Evolutionary conservation across 257 asterid genomes (phyloP).

Genomic region (Lithospermum erythrorhizon): DNA sequence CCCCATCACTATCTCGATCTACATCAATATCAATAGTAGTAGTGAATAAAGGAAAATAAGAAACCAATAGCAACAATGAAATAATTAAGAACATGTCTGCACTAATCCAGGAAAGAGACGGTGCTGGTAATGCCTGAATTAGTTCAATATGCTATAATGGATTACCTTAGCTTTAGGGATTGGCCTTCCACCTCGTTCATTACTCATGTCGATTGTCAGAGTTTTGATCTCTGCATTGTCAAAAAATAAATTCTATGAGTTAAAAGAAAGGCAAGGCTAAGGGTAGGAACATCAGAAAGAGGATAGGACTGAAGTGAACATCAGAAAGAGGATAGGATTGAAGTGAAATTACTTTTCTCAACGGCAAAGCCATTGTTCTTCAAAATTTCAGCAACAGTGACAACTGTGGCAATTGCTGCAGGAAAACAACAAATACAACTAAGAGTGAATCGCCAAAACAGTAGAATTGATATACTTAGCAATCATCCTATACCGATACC

Average conservation of each 20-base stretch:
- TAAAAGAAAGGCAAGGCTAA: background rate
- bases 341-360: conserved; percentile 44
- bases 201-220: conserved; percentile 60
- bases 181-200: conserved; percentile 51
- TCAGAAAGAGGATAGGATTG: background rate
- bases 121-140: too few species aligned
- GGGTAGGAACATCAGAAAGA: background rate
- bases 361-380: conserved; percentile 68
- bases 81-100: background rate
- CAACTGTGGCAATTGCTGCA: conserved; percentile 67
- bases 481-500: background rate
- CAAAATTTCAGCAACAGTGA: conserved; percentile 58
- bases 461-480: background rate
- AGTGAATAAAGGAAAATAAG: too few species aligned
- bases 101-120: background rate
- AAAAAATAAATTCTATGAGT: conserved; percentile 1
- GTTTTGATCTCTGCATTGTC: conserved; percentile 48
- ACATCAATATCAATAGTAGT: too few species aligned
- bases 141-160: background rate
- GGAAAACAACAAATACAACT: background rate
- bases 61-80: too few species aligned
- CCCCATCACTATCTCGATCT: conserved; percentile 33
- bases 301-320: too few species aligned
- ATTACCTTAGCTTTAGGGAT: conserved; percentile 64
- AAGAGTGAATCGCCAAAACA: too few species aligned